Percentiles rank a stretch among this genome's conserved stretches.
Evolutionary conservation across 169 alveolate genomes (phyloP).

Genomic region (Babesia bigemina): DNA sequence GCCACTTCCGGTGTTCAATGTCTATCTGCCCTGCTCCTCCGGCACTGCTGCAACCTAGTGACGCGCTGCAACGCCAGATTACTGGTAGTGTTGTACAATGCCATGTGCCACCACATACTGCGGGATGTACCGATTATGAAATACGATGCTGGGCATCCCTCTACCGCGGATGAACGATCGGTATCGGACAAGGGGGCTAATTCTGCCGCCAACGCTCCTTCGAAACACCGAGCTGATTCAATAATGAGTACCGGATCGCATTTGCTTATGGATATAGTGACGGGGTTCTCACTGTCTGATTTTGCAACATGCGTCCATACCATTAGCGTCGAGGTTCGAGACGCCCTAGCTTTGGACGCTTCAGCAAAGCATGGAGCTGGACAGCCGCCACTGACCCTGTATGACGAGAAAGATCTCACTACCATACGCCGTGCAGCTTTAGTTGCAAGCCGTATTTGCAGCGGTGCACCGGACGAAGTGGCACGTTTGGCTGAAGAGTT

Average conservation of each 20-base stretch:
- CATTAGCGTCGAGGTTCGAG: slow-evolving; percentile 1
- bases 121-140: neutral
- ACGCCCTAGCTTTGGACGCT: slow-evolving; percentile 11
- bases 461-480: neutral
- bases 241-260: neutral
- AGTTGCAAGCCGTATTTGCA: neutral
- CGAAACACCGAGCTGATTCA: too few relatives aligned
- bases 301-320: neutral
- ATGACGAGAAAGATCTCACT: slow-evolving; percentile 7
- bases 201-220: too few relatives aligned
- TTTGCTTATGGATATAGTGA: too few relatives aligned
- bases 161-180: neutral
- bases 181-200: too few relatives aligned
- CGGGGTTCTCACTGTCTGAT: too few relatives aligned
- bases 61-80: neutral
- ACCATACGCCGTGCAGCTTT: slow-evolving; percentile 19
- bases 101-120: slow-evolving; percentile 15
- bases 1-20: neutral
- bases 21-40: slow-evolving; percentile 4
- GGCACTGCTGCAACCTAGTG: slow-evolving; percentile 2
- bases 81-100: slow-evolving; percentile 19
- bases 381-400: neutral
- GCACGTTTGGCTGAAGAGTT: neutral
- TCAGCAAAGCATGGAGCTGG: neutral
- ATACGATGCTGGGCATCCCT: too few relatives aligned